Evolutionary conservation across 2,329 filamentous ascomycete genomes (phyloP), one percentile per base, ranked within the genome.

Genomic region (Trichothecium roseum): DNA sequence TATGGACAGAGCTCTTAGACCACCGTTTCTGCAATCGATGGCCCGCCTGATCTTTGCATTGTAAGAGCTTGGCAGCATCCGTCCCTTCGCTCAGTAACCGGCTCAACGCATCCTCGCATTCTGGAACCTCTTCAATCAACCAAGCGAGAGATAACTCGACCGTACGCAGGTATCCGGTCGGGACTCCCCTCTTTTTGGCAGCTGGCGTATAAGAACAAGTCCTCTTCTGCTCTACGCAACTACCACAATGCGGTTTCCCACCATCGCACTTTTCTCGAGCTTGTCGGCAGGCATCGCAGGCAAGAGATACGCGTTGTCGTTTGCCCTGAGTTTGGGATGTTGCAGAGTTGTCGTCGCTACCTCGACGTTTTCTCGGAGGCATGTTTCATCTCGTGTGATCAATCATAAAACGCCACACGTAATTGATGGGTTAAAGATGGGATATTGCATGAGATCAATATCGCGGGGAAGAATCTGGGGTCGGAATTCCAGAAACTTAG

Each of bases 131-230:
- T 40, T 74, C 68, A 40, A 84, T 79, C 1, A 82, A 59, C 64
- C 77, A 77, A 10, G 77, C 78, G 37, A 83, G 64, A 8, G 78
- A 70, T 30, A 82, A 56, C 54, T 88, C 83, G 14, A 88, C 63
- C 0, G 80, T 81, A 24, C 81, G 72, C 37, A 88, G 79, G 49
- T 87, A 86, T 13, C 84, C 83, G n/a, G 83, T 83, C 46, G 82
- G 82, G 9, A 88, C 74, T 4, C 84, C 83, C 42, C 83, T 69
- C 54, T 86, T 86, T 56, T 84, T 85, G 7, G 80, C 76, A 36
- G 75, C 77, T 36, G 79, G 70, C 41, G 81, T 75, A 53, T 87
- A 88, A 13, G 78, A 78, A 53, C 84, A 88, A 24, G 65, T 54
- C 33, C 81, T 68, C 36, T 70, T 73, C 40, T 80, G 72, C 4